Conservation (phyloP, 2,329 filamentous ascomycete species). For the Sclerotinia sclerotiorum region DNA sequence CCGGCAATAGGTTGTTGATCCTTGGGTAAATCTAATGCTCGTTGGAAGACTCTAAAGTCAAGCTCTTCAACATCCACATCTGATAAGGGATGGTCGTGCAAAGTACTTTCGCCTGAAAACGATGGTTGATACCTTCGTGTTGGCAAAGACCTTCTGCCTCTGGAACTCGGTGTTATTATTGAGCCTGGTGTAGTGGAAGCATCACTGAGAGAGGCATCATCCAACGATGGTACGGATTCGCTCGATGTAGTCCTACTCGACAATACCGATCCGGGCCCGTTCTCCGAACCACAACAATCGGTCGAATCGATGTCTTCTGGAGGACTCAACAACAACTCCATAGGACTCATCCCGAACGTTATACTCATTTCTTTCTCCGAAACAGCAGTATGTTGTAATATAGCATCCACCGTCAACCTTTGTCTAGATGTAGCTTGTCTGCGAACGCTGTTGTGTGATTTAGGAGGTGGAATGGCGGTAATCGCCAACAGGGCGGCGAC, state of each 20-base stretch:
- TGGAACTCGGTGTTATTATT: conserved; percentile 36
- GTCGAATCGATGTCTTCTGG: conserved; percentile 59
- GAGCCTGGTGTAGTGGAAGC: conserved; percentile 36
- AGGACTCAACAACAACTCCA: conserved; percentile 60
- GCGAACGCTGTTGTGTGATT: conserved; percentile 32
- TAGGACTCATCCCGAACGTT: conserved; percentile 53
- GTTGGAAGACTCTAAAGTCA: conserved; percentile 51
- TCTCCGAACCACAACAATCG: conserved; percentile 50
- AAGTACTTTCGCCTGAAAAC: conserved; percentile 48
- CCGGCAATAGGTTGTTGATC: conserved; percentile 26
- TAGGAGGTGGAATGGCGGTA: conserved; percentile 57
- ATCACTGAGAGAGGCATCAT: conserved; percentile 51
- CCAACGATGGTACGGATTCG: conserved; percentile 61
- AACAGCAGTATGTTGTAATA: conserved; percentile 54
- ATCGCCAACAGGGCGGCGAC: conserved; percentile 61
- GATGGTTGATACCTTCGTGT: conserved; percentile 55
- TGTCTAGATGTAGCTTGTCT: conserved; percentile 29
- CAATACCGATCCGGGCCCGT: conserved; percentile 52
- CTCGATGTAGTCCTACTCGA: conserved; percentile 58
- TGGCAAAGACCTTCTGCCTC: conserved; percentile 46
- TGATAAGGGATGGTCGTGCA: conserved; percentile 52
- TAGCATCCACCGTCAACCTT: conserved; percentile 56
- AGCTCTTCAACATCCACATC: conserved; percentile 47
- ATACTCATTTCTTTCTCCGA: conserved; percentile 55
- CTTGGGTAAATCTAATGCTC: conserved; percentile 23